Evolutionary conservation across 2,329 filamentous ascomycete genomes (phyloP), one percentile per base, ranked within the genome.

Genomic region (Polychaeton citri): DNA sequence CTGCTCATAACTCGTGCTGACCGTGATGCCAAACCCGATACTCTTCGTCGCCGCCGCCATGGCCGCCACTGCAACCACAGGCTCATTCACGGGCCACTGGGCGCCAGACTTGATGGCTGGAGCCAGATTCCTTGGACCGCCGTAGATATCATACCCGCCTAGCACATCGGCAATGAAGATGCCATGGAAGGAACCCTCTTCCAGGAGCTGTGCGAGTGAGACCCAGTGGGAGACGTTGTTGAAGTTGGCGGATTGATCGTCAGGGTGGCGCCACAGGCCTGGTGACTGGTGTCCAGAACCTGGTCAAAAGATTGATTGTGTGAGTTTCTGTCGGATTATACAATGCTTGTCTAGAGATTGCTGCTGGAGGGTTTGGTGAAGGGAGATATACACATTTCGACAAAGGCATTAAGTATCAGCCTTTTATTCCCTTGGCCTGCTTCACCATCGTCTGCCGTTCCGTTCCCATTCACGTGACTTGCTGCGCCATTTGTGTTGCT

Each of bases 71-170:
- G 76, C 66, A 2, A 70, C 67, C 2, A 81, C 49, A 0, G 77
- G 77, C 50, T 82, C 77, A 40, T 79, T 80, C n/a, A 81, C 73
- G 0, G 78, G 78, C 68, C 74, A 81, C 53, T 82, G 78, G 0
- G 76, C 74, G 1, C 74, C 78, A 0, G 74, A 72, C 1, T 65
- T 53, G 33, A 79, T 68, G 0, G 75, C 72, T 0, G 76, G 69
- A 3, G 69, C 66, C 2, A 81, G 62, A 40, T 72, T 76, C 3
- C 62, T 56, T 1, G 72, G 72, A 0, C 74, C 69, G 40, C 74
- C 73, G 56, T 80, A 82, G 4, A 81, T 75, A 59, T 83, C 77
- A 49, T 81, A 81, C 5, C 74, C 74, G 24, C 52, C 74, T 56
- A 81, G 63, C 0, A 79, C 74, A 49, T 80, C 76, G 0, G 76